phyloP scores from a whole-genome alignment of 176 grass and related monocot genomes.

The Calamus simplicifolius region DNA sequence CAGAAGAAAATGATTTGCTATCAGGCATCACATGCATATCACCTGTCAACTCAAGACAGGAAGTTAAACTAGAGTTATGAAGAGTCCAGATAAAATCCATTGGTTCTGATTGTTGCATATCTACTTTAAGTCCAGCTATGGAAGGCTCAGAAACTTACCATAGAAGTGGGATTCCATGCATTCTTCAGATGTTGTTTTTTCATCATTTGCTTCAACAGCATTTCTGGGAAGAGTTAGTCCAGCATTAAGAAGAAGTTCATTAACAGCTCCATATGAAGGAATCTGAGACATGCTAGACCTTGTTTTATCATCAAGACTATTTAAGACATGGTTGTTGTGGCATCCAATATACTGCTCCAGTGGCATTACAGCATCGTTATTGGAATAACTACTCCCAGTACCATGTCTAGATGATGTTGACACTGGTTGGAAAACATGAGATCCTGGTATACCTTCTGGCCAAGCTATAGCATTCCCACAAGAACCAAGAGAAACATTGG shows the following conservation, averaged over 20 bases:
- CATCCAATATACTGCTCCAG: slow-evolving; percentile 3
- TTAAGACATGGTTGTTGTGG: background rate
- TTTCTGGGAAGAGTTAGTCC: background rate
- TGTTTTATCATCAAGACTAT: slow-evolving; percentile 2
- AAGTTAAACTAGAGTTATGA: slow-evolving; percentile 17
- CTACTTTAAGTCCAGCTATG: background rate
- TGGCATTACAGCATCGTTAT: slow-evolving; percentile 2
- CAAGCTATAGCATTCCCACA: slow-evolving; percentile 7
- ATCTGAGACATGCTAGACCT: slow-evolving; percentile 4
- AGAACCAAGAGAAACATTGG: slow-evolving; percentile 21
- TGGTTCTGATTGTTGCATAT: too few relatives aligned
- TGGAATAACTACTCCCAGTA: slow-evolving; percentile 13
- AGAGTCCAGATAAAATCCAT: background rate
- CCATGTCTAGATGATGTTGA: slow-evolving; percentile 18
- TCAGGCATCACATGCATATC: slow-evolving; percentile 24
- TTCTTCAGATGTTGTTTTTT: background rate
- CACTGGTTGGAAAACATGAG: slow-evolving; percentile 11
- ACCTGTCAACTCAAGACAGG: slow-evolving; percentile 23
- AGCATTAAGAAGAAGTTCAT: background rate
- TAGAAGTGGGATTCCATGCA: background rate
- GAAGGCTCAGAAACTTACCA: background rate
- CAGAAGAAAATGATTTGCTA: slow-evolving; percentile 28
- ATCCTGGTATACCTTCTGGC: slow-evolving; percentile 24
- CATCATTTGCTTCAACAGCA: background rate
- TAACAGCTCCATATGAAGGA: background rate